Base-by-base conservation (phyloP, 805 yeast genomes). In the Yamadazyma akitaensis region DNA sequence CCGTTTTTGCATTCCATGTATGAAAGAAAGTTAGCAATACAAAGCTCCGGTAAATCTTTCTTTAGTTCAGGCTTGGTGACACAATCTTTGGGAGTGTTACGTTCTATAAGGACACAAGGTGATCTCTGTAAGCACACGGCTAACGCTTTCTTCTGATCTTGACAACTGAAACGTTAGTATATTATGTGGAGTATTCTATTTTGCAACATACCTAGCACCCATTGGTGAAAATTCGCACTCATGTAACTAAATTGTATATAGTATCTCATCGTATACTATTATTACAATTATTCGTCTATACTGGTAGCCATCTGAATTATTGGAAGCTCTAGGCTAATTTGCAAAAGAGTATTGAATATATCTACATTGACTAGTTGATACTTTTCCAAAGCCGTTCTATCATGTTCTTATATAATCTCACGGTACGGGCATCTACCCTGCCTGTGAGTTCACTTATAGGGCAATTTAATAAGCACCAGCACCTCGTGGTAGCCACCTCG, bases 111-210 rank as follows among this genome's bases (percentile, higher is more conserved):
- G 42, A 92, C 99, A 65, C 99, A 92, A 13, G 98, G 98, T 5
- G 97, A 90, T 60, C 97, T 79, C 64, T 92, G 99, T 41, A 92
- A 76, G 63, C 99, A 92, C 17, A 92, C 83, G 9, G 98, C 98
- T 48, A 94, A 88, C n/a, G 96, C 96, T 57, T 81, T 89, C 59
- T 91, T 81, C 62, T 92, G 95, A 65, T 92, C 99, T 60, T 87
- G 85, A 65, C 99, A 92, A 75, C 96, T 90, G 36, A 5, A 11
- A 21, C 17, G 40, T 42, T 42, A 42, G 45, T 42, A 36, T 7
- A 5, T 11, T 28, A 5, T 28, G n/a, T 11, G 32, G n/a, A 5
- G n/a, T 28, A 28, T 13, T 13, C 32, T 32, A 8, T 14, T 21
- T 28, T 24, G 12, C 18, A 12, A 48, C 55, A 43, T 52, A 52